Evolutionary conservation across 1,139 yeast genomes (phyloP).

Genomic region (Candida neerlandica): DNA sequence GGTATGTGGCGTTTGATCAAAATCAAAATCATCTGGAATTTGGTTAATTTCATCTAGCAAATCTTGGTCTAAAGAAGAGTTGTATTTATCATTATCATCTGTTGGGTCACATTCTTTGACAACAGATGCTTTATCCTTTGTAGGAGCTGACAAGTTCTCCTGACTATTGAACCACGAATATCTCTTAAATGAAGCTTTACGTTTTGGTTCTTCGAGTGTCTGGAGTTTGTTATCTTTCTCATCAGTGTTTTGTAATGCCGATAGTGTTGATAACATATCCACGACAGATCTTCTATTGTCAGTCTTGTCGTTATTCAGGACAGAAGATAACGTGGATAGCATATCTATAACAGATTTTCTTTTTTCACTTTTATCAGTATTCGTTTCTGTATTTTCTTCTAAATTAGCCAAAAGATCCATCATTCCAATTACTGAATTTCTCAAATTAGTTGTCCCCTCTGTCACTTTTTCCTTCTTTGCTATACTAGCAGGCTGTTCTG

Average conservation of each 20-base stretch:
- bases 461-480: neutral
- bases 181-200: slow-evolving; percentile 17
- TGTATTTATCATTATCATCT: slow-evolving; percentile 13
- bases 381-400: slow-evolving; percentile 4
- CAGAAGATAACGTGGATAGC: slow-evolving; percentile 22
- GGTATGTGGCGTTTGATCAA: slow-evolving; percentile 24
- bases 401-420: slow-evolving; percentile 20
- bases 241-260: neutral
- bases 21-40: slow-evolving; percentile 63
- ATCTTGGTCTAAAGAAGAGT: slow-evolving; percentile 35
- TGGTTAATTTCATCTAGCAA: slow-evolving; percentile 56
- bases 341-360: slow-evolving; percentile 19
- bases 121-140: slow-evolving; percentile 1
- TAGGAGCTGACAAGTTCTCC: slow-evolving; percentile 21
- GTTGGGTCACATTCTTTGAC: slow-evolving; percentile 11
- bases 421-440: slow-evolving; percentile 20
- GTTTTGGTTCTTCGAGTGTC: slow-evolving; percentile 4
- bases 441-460: slow-evolving; percentile 12
- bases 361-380: neutral
- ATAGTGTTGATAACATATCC: slow-evolving; percentile 28
- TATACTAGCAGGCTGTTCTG: neutral
- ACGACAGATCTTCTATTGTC: slow-evolving; percentile 7
- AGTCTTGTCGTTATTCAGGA: neutral
- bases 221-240: neutral
- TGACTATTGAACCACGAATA: slow-evolving; percentile 45